A percentile compares a stretch with the other conserved stretches of the same genome.
These are phyloP conservation scores for Boletellus ananas DNA, from an alignment of 768 basidiomycete genomes.

Conservation along the genomic window DNA sequence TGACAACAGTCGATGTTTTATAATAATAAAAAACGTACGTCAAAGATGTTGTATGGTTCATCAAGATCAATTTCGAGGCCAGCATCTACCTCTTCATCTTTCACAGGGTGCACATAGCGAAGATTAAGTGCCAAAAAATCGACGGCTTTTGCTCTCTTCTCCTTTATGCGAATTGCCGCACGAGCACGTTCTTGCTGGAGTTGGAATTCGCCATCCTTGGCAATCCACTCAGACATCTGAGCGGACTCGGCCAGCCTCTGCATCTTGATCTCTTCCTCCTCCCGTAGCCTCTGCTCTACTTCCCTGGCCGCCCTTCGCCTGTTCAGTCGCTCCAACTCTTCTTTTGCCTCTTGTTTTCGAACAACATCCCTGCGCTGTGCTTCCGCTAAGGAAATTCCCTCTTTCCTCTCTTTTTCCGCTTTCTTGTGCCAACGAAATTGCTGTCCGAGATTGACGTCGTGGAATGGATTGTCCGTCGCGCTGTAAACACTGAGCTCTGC, in stretches of 20 bases:
- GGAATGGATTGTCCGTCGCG: constrained; percentile 96
- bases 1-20: background rate
- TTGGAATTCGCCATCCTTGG: constrained; percentile 96
- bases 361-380: constrained; percentile 75
- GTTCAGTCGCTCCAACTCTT: constrained; percentile 91
- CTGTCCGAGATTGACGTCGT: constrained; percentile 93
- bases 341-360: constrained; percentile 86
- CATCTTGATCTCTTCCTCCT: constrained; percentile 91
- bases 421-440: constrained; percentile 99
- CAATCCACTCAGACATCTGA: constrained; percentile 97
- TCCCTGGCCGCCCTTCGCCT: constrained; percentile 88
- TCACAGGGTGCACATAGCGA: constrained; percentile 78
- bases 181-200: constrained; percentile 88
- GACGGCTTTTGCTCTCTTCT: constrained; percentile 97
- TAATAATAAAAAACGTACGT: constrained; percentile 51
- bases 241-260: constrained; percentile 88
- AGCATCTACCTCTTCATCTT: constrained; percentile 78
- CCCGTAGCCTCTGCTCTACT: constrained; percentile 79
- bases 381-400: constrained; percentile 77
- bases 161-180: constrained; percentile 91
- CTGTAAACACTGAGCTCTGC: constrained; percentile 96
- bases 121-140: constrained; percentile 96
- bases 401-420: constrained; percentile 90
- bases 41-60: constrained; percentile 96
- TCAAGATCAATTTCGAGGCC: constrained; percentile 97